A percentile compares a stretch with the other conserved stretches of the same genome.
phyloP scores from a whole-genome alignment of 352 stramenopile species.

The Poterioochromonas sp. region DNA sequence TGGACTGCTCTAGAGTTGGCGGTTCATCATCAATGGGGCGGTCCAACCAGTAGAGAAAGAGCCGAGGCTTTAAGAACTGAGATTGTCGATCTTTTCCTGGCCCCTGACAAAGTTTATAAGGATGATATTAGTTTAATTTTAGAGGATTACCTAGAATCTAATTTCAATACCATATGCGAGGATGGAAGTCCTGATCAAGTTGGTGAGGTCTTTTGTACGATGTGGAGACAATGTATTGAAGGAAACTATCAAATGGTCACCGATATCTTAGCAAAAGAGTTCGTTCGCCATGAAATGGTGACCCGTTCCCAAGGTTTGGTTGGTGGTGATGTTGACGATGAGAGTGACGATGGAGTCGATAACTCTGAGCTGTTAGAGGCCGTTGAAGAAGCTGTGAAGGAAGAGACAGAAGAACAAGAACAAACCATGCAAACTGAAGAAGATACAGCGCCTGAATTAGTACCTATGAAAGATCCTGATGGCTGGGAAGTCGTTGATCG shows the following conservation, averaged over 20 bases:
- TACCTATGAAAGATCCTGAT: no score
- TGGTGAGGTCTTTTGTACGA: not conserved
- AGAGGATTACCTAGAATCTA: slow-evolving; percentile 13
- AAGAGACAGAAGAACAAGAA: slow-evolving; percentile 1
- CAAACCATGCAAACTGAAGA: not conserved
- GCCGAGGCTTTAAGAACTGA: not conserved
- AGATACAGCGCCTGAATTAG: no score
- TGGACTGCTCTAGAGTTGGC: slow-evolving; percentile 24
- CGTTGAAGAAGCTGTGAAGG: not conserved
- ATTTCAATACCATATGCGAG: slow-evolving; percentile 18
- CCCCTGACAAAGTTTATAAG: slow-evolving; percentile 12
- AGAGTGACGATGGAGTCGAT: not conserved
- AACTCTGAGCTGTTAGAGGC: not conserved
- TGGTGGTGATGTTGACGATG: not conserved
- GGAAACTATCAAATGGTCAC: not conserved
- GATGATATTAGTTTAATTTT: slow-evolving; percentile 8
- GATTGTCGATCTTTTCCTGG: not conserved
- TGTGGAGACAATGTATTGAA: not conserved
- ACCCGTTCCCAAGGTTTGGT: not conserved
- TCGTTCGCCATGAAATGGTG: not conserved
- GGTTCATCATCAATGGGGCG: slow-evolving; percentile 22
- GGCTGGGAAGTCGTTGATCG: no score
- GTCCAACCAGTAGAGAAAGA: not conserved
- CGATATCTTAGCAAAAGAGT: not conserved
- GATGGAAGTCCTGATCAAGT: slow-evolving; percentile 27